Evolutionary conservation across 108 stramenopile species (phyloP).

Genomic region (Nitzschia palea): DNA sequence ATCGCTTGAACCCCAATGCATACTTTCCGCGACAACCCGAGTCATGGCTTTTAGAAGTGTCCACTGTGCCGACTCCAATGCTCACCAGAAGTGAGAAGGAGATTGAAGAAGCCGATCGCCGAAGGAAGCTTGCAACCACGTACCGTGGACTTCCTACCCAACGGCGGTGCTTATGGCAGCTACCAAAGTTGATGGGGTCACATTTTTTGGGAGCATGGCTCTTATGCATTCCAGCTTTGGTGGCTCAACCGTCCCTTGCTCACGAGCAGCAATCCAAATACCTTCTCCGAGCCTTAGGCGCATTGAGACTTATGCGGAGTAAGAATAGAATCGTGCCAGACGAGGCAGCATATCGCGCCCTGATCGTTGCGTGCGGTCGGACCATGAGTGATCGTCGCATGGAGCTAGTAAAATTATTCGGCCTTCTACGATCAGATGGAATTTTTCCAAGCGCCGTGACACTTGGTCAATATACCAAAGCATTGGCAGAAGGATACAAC

Average conservation of each 20-base stretch:
- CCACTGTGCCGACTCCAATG: slow-evolving; percentile 52
- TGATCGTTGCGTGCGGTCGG: slow-evolving; percentile 85
- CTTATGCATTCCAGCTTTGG: slow-evolving; percentile 71
- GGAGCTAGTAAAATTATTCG: slow-evolving; percentile 80
- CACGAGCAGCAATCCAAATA: slow-evolving; percentile 67
- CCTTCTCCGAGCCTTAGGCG: slow-evolving; percentile 80
- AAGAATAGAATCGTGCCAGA: slow-evolving; percentile 79
- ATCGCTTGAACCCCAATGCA: slow-evolving; percentile 45
- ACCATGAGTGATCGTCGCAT: slow-evolving; percentile 65
- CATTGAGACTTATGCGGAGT: slow-evolving; percentile 65
- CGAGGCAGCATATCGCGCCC: slow-evolving; percentile 81
- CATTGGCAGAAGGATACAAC: slow-evolving; percentile 88
- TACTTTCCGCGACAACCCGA: slow-evolving; percentile 79
- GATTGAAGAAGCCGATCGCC: slow-evolving; percentile 67
- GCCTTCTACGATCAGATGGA: slow-evolving; percentile 74
- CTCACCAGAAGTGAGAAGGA: slow-evolving; percentile 76
- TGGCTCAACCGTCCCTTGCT: slow-evolving; percentile 56
- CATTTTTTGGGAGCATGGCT: slow-evolving; percentile 82
- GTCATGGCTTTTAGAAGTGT: slow-evolving; percentile 55
- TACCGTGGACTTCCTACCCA: slow-evolving; percentile 71
- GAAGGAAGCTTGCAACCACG: slow-evolving; percentile 58
- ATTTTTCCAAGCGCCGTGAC: slow-evolving; percentile 87
- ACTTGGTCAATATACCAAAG: slow-evolving; percentile 82
- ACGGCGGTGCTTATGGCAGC: slow-evolving; percentile 80
- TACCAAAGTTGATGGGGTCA: slow-evolving; percentile 87